phyloP scores from a whole-genome alignment of 345 rosid genomes.

The Abelmoschus esculentus region DNA sequence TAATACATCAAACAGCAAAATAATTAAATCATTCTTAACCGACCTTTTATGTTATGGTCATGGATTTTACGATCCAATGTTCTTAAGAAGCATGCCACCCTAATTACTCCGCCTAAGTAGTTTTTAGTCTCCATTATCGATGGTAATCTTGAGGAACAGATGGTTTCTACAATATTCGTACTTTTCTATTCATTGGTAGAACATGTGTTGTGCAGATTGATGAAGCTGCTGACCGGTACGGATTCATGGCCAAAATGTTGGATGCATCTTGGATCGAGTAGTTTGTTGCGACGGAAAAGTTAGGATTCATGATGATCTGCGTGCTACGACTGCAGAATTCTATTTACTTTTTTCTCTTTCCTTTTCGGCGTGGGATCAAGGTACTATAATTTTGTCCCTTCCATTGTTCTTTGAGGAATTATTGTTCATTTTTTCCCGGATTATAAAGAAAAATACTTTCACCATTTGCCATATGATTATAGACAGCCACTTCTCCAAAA shows the following conservation, averaged over 20 bases:
- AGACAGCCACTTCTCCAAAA: no score
- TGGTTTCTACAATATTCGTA: neutral
- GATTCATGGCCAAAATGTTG: slow-evolving; percentile 56
- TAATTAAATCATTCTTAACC: no score
- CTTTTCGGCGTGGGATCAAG: neutral
- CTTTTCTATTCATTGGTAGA: neutral
- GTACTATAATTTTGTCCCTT: neutral
- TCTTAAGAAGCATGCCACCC: no score
- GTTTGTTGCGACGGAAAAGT: neutral
- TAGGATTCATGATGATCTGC: neutral
- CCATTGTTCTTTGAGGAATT: neutral
- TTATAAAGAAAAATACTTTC: neutral
- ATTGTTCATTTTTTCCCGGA: neutral
- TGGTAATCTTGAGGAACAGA: neutral
- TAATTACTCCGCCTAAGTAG: no score
- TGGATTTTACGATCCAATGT: no score
- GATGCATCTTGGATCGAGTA: slow-evolving; percentile 46
- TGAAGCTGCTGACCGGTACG: slow-evolving; percentile 46
- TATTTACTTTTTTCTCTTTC: neutral
- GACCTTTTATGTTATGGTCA: no score
- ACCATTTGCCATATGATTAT: neutral
- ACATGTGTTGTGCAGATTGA: slow-evolving; percentile 33
- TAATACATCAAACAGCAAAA: neutral
- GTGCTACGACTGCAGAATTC: neutral
- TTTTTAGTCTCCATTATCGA: no score